Conservation (phyloP, 2,329 filamentous ascomycete species). For the Colletotrichum sp. region DNA sequence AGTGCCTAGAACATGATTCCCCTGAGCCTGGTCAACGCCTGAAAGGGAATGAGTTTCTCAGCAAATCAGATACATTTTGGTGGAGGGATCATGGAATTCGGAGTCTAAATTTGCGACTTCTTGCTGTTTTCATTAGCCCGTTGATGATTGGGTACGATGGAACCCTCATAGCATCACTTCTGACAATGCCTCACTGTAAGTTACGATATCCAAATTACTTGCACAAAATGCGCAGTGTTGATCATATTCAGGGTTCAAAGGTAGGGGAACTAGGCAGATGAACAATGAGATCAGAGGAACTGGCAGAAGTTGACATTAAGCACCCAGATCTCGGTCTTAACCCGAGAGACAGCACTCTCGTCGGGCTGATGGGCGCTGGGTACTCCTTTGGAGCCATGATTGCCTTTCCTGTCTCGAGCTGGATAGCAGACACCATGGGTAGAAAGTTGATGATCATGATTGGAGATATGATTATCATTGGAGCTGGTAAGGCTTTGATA, state of each 20-base stretch:
- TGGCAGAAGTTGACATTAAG: neutral
- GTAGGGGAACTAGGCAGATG: neutral
- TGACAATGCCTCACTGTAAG: neutral
- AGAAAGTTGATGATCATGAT: neutral
- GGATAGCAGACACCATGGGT: neutral
- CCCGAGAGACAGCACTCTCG: neutral
- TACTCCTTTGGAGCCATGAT: neutral
- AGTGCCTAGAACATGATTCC: neutral
- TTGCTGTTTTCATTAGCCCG: neutral
- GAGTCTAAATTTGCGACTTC: neutral
- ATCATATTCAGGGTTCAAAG: neutral
- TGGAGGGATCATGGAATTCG: neutral
- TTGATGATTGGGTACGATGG: constrained; percentile 8
- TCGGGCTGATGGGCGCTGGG: neutral
- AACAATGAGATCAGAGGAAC: neutral
- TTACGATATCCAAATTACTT: neutral
- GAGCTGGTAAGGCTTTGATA: neutral
- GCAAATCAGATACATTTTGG: neutral
- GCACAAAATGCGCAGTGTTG: neutral
- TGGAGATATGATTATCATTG: neutral
- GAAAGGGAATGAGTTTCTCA: neutral
- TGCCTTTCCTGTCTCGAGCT: neutral
- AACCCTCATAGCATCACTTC: neutral
- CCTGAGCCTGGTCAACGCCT: neutral
- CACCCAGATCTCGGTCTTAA: neutral